phyloP scores from a whole-genome alignment of 176 grass and related monocot genomes.

The Oryza longistaminata region DNA sequence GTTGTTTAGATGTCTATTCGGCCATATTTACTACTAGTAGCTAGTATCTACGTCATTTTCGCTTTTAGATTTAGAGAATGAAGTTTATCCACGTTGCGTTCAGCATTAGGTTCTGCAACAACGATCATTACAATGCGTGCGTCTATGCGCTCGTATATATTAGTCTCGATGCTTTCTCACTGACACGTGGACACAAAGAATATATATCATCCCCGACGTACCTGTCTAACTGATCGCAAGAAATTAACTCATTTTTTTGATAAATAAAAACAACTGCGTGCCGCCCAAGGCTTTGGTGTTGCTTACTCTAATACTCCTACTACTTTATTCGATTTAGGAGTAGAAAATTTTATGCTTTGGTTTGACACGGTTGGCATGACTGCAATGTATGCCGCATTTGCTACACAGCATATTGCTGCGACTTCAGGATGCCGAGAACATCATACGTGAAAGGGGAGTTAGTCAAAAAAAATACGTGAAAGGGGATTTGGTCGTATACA shows the following conservation, averaged over 20 bases:
- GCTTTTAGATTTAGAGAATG: background rate
- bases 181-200: background rate
- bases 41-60: background rate
- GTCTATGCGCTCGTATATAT: background rate
- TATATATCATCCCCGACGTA: background rate
- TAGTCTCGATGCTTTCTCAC: background rate
- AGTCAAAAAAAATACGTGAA: too few species aligned
- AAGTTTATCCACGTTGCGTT: slow-evolving; percentile 4
- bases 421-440: too few species aligned
- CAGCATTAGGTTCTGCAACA: background rate
- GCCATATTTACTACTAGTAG: background rate
- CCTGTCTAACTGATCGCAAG: background rate
- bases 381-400: background rate
- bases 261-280: slow-evolving; percentile 1
- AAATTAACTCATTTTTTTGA: background rate
- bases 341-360: background rate
- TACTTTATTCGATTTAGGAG: too few species aligned
- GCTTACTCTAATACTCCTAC: background rate
- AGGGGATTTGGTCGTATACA: too few species aligned
- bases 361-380: background rate
- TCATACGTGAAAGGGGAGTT: too few species aligned
- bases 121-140: background rate
- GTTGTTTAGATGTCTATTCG: slow-evolving; percentile 3
- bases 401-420: background rate
- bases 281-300: slow-evolving; percentile 21